A percentile compares a stretch with the other conserved stretches of the same genome.
Conservation (phyloP, 495 filamentous ascomycete genomes). For the Xylaria telfairii region DNA sequence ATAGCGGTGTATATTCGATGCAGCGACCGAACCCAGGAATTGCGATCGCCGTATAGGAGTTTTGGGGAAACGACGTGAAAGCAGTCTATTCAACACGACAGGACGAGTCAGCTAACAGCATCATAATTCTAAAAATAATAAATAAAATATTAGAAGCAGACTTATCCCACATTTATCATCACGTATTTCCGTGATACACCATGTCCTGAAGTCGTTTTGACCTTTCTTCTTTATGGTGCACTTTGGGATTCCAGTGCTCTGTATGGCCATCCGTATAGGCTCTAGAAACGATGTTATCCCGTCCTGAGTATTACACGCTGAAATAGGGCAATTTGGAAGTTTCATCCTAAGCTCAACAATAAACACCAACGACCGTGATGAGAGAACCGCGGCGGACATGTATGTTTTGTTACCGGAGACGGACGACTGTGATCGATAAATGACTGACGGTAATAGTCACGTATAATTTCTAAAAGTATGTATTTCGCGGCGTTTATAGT, state of each 20-base stretch:
- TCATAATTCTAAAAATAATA: background rate
- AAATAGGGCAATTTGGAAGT: background rate
- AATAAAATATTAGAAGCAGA: background rate
- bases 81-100: background rate
- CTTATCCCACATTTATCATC: background rate
- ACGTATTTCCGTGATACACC: conserved; percentile 4
- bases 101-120: background rate
- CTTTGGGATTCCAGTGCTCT: background rate
- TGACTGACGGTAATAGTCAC: too few species aligned
- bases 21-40: background rate
- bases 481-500: background rate
- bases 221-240: background rate
- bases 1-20: background rate
- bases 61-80: conserved; percentile 5
- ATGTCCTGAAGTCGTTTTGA: background rate
- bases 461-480: background rate
- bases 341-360: background rate
- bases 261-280: background rate
- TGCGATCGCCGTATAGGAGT: background rate
- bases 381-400: background rate
- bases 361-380: background rate
- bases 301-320: background rate
- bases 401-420: background rate
- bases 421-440: background rate
- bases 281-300: background rate